phyloP scores from a whole-genome alignment of 2,329 filamentous ascomycete species.

The Teratosphaeria destructans region DNA sequence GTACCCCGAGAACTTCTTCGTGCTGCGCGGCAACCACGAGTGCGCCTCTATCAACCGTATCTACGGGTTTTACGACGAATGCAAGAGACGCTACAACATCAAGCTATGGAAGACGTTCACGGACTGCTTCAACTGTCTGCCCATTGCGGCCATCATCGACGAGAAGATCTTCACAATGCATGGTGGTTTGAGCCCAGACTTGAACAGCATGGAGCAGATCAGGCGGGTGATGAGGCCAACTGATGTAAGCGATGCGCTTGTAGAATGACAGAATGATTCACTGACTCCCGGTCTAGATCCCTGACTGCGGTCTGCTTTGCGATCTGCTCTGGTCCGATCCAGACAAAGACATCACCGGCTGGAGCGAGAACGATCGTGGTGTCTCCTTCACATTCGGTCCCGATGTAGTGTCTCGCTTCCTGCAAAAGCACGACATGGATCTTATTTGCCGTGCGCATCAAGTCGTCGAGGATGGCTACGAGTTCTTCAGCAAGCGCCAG shows the following conservation, averaged over 20 bases:
- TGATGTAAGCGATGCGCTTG: conserved; percentile 59
- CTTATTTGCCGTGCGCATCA: conserved; percentile 97
- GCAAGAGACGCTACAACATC: conserved; percentile 98
- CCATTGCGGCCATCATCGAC: conserved; percentile 96
- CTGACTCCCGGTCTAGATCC: conserved; percentile 54
- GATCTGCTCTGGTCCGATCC: conserved; percentile 98
- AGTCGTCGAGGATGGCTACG: conserved; percentile 97
- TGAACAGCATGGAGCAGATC: conserved; percentile 99
- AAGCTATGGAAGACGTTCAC: conserved; percentile 99
- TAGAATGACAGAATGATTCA: background rate
- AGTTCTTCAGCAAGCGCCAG: conserved; percentile 98
- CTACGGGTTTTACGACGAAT: conserved; percentile 99
- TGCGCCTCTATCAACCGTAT: conserved; percentile 98
- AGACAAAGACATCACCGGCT: conserved; percentile 97
- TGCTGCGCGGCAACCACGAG: conserved; percentile 96
- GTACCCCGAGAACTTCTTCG: conserved; percentile 99
- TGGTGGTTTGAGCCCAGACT: conserved; percentile 87
- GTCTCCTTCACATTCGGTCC: conserved; percentile 98
- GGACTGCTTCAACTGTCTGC: conserved; percentile 98
- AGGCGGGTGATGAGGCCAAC: conserved; percentile 97
- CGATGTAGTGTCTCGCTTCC: conserved; percentile 91
- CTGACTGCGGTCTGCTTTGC: conserved; percentile 92
- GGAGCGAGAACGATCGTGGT: conserved; percentile 97
- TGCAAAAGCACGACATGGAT: conserved; percentile 99
- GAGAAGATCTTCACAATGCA: conserved; percentile 99